Percentiles rank a stretch among this genome's conserved stretches.
These are phyloP conservation scores for Geranomyces michiganensis DNA, from an alignment of 192 early-diverging fungal genomes.

Conservation along the genomic window DNA sequence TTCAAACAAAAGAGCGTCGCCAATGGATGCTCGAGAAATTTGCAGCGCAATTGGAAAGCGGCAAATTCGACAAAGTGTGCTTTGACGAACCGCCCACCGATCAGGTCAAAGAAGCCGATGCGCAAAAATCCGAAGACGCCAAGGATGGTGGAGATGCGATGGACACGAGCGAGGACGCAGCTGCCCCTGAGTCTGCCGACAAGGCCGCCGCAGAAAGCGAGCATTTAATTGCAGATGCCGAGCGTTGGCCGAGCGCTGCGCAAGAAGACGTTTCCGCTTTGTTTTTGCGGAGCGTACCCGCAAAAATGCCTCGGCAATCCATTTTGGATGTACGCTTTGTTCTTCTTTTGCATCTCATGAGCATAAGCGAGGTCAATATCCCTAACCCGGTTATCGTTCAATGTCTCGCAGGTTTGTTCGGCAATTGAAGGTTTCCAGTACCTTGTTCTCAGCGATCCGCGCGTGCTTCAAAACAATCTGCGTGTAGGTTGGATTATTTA, in stretches of 20 bases:
- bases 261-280: constrained; percentile 51
- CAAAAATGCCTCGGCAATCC: constrained; percentile 62
- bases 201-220: constrained; percentile 33
- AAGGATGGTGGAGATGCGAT: constrained; percentile 16
- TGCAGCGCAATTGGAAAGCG: constrained; percentile 65
- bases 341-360: background rate
- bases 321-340: constrained; percentile 64
- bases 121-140: constrained; percentile 1
- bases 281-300: constrained; percentile 83
- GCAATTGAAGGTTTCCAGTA: constrained; percentile 80
- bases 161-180: constrained; percentile 3
- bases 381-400: background rate
- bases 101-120: constrained; percentile 6
- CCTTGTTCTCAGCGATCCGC: constrained; percentile 84
- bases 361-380: background rate
- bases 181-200: constrained; percentile 29
- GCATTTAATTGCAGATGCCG: background rate
- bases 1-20: constrained; percentile 60
- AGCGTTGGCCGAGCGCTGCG: background rate
- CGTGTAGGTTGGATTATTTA: constrained; percentile 94
- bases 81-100: constrained; percentile 58
- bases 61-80: constrained; percentile 64
- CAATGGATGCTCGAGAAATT: constrained; percentile 61
- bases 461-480: constrained; percentile 78
- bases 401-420: constrained; percentile 59